Conservation (phyloP, 371 early-diverging fungal species). For the Haplosporangium sp. region DNA sequence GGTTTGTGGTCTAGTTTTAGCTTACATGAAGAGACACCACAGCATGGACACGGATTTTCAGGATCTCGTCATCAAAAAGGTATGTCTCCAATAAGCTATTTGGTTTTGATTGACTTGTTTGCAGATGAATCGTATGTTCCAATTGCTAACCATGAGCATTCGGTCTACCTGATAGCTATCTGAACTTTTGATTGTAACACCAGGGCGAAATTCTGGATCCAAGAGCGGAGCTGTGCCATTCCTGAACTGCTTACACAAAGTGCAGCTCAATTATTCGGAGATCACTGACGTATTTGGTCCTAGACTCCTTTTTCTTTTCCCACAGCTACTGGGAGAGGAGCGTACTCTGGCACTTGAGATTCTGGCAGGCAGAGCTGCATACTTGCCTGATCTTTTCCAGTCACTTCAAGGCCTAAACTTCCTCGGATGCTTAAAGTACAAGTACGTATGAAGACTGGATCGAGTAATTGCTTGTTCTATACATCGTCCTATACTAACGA, state of each 20-base stretch:
- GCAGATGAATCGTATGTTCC: no score
- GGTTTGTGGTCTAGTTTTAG: constrained; percentile 59
- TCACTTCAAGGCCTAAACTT: constrained; percentile 62
- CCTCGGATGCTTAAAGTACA: constrained; percentile 55
- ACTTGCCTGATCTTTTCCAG: constrained; percentile 62
- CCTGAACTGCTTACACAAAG: constrained; percentile 58
- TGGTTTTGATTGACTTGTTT: not conserved
- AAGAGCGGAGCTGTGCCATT: constrained; percentile 42
- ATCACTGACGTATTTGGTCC: constrained; percentile 54
- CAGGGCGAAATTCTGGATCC: constrained; percentile 11
- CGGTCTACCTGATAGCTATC: constrained; percentile 17
- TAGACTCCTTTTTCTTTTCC: constrained; percentile 56
- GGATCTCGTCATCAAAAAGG: constrained; percentile 50
- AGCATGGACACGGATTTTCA: constrained; percentile 31
- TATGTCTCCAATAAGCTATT: constrained; percentile 3
- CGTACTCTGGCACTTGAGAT: constrained; percentile 64
- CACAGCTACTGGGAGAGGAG: constrained; percentile 52
- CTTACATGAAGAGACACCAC: constrained; percentile 54
- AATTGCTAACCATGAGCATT: no score
- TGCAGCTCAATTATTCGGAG: constrained; percentile 57
- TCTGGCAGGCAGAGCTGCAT: constrained; percentile 61
- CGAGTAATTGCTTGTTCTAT: not conserved
- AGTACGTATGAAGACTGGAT: constrained; percentile 31
- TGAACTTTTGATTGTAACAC: constrained; percentile 10
- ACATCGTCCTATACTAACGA: not conserved